Conservation (phyloP, 345 rosid species). For the Brassica rapa region DNA sequence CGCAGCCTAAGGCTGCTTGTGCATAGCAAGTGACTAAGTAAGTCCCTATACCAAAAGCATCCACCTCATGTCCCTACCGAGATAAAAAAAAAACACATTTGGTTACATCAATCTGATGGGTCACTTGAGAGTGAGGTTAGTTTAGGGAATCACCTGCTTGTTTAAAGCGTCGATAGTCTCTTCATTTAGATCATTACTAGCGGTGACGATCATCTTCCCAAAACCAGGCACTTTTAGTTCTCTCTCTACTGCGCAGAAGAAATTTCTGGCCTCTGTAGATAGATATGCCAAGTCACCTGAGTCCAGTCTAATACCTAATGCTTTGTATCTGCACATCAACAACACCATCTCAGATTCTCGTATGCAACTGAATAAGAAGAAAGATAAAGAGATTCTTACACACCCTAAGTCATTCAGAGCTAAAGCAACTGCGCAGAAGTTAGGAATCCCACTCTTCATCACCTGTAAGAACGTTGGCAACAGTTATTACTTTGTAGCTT, state of each 20-base stretch:
- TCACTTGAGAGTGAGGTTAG: too few species aligned
- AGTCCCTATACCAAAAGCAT: constrained; percentile 92
- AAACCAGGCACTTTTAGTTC: constrained; percentile 68
- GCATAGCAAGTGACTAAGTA: constrained; percentile 90
- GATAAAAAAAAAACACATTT: background rate
- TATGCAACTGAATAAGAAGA: background rate
- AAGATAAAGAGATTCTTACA: constrained; percentile 39
- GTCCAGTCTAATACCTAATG: constrained; percentile 88
- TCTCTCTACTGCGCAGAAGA: constrained; percentile 67
- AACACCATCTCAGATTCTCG: background rate
- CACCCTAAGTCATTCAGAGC: constrained; percentile 90
- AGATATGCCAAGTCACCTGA: constrained; percentile 96
- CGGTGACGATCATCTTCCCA: constrained; percentile 73
- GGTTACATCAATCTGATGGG: background rate
- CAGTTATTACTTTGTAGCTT: constrained; percentile 15
- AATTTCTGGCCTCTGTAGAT: constrained; percentile 72
- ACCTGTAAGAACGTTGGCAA: constrained; percentile 53
- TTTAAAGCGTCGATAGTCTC: constrained; percentile 97
- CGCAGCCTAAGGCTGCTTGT: constrained; percentile 95
- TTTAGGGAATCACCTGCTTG: constrained; percentile 63
- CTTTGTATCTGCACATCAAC: constrained; percentile 66
- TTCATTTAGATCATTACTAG: constrained; percentile 96
- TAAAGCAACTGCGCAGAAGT: constrained; percentile 93
- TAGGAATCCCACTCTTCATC: constrained; percentile 87
- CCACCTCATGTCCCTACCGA: constrained; percentile 85